Evolutionary conservation across 2,329 filamentous ascomycete genomes (phyloP).

Genomic region (Pleoardoris graminearum): DNA sequence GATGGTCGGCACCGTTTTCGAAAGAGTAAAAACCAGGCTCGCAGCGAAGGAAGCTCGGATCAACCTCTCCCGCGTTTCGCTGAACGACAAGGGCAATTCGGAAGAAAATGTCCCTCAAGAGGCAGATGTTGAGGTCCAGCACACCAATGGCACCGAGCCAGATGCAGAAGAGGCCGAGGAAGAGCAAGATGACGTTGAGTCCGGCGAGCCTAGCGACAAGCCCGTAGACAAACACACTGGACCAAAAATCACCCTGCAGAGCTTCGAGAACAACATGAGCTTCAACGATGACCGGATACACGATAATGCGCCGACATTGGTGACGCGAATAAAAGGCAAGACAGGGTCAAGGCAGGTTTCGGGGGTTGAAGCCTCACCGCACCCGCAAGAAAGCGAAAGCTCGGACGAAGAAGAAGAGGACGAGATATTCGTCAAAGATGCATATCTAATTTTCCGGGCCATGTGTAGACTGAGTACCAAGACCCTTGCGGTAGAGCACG

Average conservation of each 20-base stretch:
- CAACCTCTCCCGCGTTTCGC: constrained; percentile 54
- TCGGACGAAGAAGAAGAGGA: constrained; percentile 76
- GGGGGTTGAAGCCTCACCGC: constrained; percentile 47
- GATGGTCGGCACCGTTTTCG: constrained; percentile 98
- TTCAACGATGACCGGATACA: constrained; percentile 68
- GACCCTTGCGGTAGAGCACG: constrained; percentile 81
- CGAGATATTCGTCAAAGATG: constrained; percentile 95
- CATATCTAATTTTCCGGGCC: constrained; percentile 94
- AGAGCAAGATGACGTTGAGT: constrained; percentile 39
- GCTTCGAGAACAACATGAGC: constrained; percentile 68
- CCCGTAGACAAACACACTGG: constrained; percentile 54
- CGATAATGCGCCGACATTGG: constrained; percentile 69
- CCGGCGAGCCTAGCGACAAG: constrained; percentile 48
- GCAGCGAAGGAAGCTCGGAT: constrained; percentile 82
- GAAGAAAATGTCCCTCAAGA: constrained; percentile 38
- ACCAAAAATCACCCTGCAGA: constrained; percentile 67
- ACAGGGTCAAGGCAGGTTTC: constrained; percentile 50
- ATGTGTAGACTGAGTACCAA: constrained; percentile 98
- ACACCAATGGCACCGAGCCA: constrained; percentile 27
- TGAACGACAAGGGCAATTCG: constrained; percentile 41
- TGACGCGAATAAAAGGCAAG: constrained; percentile 60
- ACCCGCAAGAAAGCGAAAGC: constrained; percentile 50
- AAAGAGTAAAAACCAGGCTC: constrained; percentile 83
- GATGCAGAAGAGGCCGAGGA: constrained; percentile 48
- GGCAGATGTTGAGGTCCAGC: constrained; percentile 26